Base-by-base conservation (phyloP, 1,139 yeast genomes). In the Hyphopichia pseudoburtonii region DNA sequence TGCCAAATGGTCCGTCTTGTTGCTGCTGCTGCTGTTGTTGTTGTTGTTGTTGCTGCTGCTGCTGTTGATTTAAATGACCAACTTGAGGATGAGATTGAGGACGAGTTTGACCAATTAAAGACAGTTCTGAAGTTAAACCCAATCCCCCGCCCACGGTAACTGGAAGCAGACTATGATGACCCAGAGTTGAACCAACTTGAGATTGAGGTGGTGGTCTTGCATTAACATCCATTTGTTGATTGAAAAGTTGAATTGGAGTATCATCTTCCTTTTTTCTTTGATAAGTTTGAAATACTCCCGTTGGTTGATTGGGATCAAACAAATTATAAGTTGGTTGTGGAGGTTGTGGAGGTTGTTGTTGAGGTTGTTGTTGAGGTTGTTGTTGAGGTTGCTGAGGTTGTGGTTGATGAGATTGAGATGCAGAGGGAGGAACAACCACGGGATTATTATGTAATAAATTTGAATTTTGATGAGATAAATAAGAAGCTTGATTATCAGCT, bases 11-110 rank as follows among this genome's bases (percentile, higher is more conserved):
- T 21, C 10, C 9, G 16, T 11, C 9, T 27, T 27, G 29, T 8
- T 7, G 10, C 16, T 27, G 29, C 16, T n/a, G 16, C 14, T 30
- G 32, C 26, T 21, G 26, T 7, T 21, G 16, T 14, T 30, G 32
- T 30, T 30, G 32, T 29, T 18, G 32, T 21, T 22, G 36, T 9
- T 30, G 26, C 19, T n/a, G 27, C 10, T 29, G 37, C n/a, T 37
- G 37, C 15, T 30, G 38, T 17, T 28, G 39, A 6, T 37, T 39
- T 14, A 28, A 37, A 17, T 22, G 36, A 12, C 28, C 38, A 16
- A 33, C 35, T 28, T 30, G 38, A 28, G 31, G 43, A 23, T 28
- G 39, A n/a, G n/a, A n/a, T n/a, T n/a, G n/a, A n/a, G n/a, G n/a
- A n/a, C n/a, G n/a, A n/a, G n/a, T n/a, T n/a, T n/a, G n/a, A n/a